Evolutionary conservation across 306 rosid species (phyloP), one percentile per base, ranked within the genome.

Genomic region (Cercis canadensis): DNA sequence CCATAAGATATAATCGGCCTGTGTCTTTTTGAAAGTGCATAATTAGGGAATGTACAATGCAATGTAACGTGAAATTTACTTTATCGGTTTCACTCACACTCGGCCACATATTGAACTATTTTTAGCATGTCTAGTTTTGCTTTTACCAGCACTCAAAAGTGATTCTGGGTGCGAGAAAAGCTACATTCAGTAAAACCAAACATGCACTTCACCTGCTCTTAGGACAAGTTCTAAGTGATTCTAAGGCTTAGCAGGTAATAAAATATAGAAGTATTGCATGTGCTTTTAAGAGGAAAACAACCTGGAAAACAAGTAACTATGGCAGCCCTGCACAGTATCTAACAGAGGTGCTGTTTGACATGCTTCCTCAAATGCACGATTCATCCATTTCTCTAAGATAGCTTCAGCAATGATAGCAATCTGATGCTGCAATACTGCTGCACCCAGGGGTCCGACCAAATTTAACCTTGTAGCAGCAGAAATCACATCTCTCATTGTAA

Each of bases 391-490:
- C 33, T 64, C 69, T 70, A 90, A 69, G 51, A 83, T 70, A 43
- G 37, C 80, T 84, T 92, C 96, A 11, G 97, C 95, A 65, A 73
- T 54, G 29, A 24, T 24, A 24, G 29, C 29, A 24, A 75, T 54
- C 66, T 78, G 92, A 80, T 86, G 98, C 75, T 89, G 98, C 85
- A 92, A 49, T 58, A 88, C 75, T 13, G 96, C 89, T 5, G 95
- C 98, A 40, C 91, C 96, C 46, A 90, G 75, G 2, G 4, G 98
- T 96, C 46, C 96, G 96, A 8, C 88, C 87, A 79, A 92, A 75
- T 90, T 88, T 65, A 92, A 66, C 80, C 98, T 85, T n/a, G 96
- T 88, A 47, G 98, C 96, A 34, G 96, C 96, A 49, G 98, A 92
- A 64, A 92, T 65, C 69, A 87, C 78, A 68, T 92, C 98, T 70